Percentiles rank a stretch among this genome's conserved stretches.
Conservation (phyloP, 2,329 filamentous ascomycete genomes). For the Cladosporium sphaerospermum region DNA sequence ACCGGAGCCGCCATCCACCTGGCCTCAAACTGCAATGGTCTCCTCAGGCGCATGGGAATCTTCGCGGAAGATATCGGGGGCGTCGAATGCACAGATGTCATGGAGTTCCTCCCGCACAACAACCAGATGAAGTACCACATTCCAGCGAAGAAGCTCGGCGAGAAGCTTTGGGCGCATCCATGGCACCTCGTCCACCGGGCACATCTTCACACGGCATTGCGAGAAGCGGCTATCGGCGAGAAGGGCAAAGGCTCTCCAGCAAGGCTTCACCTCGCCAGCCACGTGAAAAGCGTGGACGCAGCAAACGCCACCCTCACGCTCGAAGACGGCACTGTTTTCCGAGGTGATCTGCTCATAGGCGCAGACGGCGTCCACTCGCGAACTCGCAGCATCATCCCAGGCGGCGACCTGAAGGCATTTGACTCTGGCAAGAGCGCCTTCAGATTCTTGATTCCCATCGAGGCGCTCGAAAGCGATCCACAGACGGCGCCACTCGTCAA, state of each 20-base stretch:
- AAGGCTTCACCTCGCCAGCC: conserved; percentile 20
- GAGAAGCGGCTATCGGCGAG: conserved; percentile 18
- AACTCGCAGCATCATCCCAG: conserved; percentile 18
- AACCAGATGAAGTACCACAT: conserved; percentile 12
- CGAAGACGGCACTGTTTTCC: conserved; percentile 22
- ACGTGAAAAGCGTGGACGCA: conserved; percentile 21
- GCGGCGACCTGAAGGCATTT: conserved; percentile 21
- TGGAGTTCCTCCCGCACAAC: conserved; percentile 15
- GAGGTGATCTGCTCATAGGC: conserved; percentile 27
- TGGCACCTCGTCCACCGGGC: conserved; percentile 28
- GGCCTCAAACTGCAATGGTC: conserved; percentile 54
- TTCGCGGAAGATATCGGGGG: conserved; percentile 11
- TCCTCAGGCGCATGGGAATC: conserved; percentile 38
- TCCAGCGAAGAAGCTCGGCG: conserved; percentile 11
- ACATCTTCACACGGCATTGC: conserved; percentile 26
- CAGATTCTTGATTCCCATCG: conserved; percentile 48
- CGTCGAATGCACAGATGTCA: conserved; percentile 16
- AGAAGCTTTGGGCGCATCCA: conserved; percentile 23
- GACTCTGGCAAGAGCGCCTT: conserved; percentile 51
- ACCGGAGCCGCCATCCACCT: conserved; percentile 58
- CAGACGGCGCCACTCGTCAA: conserved; percentile 26
- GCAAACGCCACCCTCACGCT: conserved; percentile 21
- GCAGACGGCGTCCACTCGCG: conserved; percentile 29
- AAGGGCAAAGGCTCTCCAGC: conserved; percentile 21
- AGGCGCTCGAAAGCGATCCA: conserved; percentile 36